Evolutionary conservation across 225 moss, liverwort and hornwort genomes (phyloP), one percentile per base, ranked within the genome.

Genomic region (Pseudoscleropodium purum): DNA sequence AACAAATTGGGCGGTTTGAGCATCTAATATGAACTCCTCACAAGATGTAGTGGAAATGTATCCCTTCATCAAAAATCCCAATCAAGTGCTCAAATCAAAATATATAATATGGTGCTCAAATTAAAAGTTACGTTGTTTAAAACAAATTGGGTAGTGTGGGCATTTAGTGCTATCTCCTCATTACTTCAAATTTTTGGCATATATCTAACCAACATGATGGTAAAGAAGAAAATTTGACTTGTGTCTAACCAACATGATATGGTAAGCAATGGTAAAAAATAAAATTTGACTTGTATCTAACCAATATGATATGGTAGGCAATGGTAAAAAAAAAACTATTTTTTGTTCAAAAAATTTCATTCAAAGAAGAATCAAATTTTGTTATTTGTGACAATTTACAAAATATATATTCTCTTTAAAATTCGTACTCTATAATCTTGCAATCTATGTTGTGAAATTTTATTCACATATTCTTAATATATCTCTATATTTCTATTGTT

Each of bases 101-200:
- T n/a, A 68, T 31, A 1, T 6, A 0, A 24, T 39, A 0, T 0
- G 0, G 7, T 69, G 14, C 1, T 39, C 14, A 7, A 39, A 70
- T 24, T 7, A 70, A 39, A 13, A 70, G 25, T 25, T 70, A 39
- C 14, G 24, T 7, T 39, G 14, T 39, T 8, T 14, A 2, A 70
- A 69, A 39, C 8, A 70, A 39, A 70, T 70, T 39, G 13, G 7
- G 12, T 1, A 69, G 0, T 69, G 13, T 0, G 0, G 1, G 13
- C 39, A 70, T 70, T 4, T 70, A 26, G 8, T 72, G 9, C 9
- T 26, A 72, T 5, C 0, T 16, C 5, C 1, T 41, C 72, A 41
- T 72, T 9, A 15, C 5, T 41, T 2, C 41, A 1, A 43, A 26
- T 9, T 47, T 41, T 41, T 43, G 15, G 27, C 9, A 72, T 43